These are phyloP conservation scores for Fusarium beomiforme DNA, from an alignment of 2,329 filamentous ascomycete genomes.

Conservation along the genomic window DNA sequence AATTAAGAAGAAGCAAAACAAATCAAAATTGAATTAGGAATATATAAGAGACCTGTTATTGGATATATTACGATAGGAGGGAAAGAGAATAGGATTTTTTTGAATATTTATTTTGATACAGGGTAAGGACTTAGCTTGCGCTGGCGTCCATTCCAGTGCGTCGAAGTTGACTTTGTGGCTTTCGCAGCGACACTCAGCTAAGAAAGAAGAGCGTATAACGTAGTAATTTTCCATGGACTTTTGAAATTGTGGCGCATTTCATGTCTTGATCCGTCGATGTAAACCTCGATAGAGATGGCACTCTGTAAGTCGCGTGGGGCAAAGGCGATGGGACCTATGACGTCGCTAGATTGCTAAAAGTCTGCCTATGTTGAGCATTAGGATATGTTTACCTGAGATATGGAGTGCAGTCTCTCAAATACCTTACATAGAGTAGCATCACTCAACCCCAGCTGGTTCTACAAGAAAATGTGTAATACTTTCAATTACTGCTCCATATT, in stretches of 20 bases:
- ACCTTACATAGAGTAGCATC: no score
- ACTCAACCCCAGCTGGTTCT: no score
- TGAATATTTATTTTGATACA: not conserved
- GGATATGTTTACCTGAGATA: no score
- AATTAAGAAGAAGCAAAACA: no score
- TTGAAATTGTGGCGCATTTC: not conserved
- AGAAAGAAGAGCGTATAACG: accelerated
- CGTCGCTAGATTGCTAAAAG: no score
- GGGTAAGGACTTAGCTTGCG: not conserved
- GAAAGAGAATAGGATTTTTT: accelerated
- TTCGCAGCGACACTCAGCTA: accelerated
- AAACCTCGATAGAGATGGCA: accelerated
- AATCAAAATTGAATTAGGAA: accelerated
- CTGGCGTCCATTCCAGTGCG: not conserved
- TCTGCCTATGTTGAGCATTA: no score
- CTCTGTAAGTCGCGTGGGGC: no score
- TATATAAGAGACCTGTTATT: accelerated
- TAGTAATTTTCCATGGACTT: accelerated
- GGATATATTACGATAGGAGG: accelerated
- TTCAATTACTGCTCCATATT: no score
- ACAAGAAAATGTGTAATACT: no score
- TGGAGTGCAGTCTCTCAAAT: no score
- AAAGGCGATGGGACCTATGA: no score
- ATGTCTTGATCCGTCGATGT: not conserved
- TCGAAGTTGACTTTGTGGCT: not conserved